Conservation (phyloP, 2,329 filamentous ascomycete species). For the Diaporthe citrichinensis region DNA sequence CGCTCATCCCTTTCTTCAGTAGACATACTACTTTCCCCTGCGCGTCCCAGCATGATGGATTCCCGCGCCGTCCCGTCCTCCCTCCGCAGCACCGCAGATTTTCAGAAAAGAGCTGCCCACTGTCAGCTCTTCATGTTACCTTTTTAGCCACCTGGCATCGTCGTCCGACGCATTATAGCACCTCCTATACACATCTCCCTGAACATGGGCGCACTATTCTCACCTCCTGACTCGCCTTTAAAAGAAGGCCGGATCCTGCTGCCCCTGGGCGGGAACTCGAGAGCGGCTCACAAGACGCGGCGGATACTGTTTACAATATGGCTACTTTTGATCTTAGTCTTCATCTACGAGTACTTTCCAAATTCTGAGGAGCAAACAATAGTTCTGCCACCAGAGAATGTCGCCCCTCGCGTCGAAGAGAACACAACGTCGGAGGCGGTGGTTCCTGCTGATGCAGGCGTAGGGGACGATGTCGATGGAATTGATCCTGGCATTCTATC, state of each 20-base stretch:
- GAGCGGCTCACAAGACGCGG: constrained; percentile 1
- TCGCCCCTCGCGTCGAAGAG: neutral
- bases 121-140: constrained; percentile 7
- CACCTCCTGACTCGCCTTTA: constrained; percentile 27
- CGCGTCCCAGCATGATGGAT: constrained; percentile 20
- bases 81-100: neutral
- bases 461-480: neutral
- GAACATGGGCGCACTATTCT: constrained; percentile 27
- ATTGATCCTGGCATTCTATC: neutral
- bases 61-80: neutral
- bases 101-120: neutral
- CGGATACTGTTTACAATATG: constrained; percentile 15
- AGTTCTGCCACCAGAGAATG: neutral
- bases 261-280: constrained; percentile 12
- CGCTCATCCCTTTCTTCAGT: constrained; percentile 22
- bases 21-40: neutral
- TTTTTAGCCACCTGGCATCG: neutral
- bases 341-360: neutral
- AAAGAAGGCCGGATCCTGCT: constrained; percentile 33
- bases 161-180: neutral
- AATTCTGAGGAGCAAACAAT: neutral
- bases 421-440: neutral
- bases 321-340: neutral
- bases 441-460: neutral
- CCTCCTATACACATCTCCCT: neutral